Conservation (phyloP, 352 stramenopile genomes). For the Globisporangium irregulare region DNA sequence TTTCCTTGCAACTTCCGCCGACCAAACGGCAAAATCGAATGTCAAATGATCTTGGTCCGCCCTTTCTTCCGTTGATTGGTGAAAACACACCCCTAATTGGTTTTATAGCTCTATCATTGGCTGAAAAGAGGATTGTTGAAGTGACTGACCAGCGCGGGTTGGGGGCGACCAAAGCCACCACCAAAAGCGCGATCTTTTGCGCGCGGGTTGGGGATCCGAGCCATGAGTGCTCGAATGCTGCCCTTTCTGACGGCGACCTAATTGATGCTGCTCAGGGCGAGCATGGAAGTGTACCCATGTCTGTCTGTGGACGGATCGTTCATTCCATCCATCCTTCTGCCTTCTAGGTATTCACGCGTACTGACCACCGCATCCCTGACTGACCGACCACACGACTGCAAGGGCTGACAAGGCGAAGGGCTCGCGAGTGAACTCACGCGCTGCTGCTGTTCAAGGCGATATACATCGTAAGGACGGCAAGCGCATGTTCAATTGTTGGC, state of each 20-base stretch:
- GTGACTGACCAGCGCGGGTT: conserved; percentile 5
- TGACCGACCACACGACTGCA: not conserved
- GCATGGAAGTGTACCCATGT: conserved; percentile 4
- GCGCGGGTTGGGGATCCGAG: conserved; percentile 5
- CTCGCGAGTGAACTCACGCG: too few relatives aligned
- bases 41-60: not conserved
- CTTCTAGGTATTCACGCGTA: not conserved
- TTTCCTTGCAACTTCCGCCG: not conserved
- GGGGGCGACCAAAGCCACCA: not conserved
- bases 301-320: not conserved
- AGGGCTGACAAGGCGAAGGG: not conserved
- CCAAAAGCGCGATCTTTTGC: conserved; percentile 5
- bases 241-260: conserved; percentile 11
- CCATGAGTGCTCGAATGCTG: not conserved
- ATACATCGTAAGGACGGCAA: not conserved
- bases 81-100: not conserved
- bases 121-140: conserved; percentile 1
- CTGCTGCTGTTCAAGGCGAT: not conserved
- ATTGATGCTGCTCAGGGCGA: not conserved
- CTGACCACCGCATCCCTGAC: not conserved
- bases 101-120: not conserved
- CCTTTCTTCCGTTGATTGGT: conserved; percentile 3
- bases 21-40: not conserved
- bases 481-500: not conserved
- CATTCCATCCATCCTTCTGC: not conserved